Evolutionary conservation across 192 early-diverging fungal genomes (phyloP).

Genomic region (Pilaira anomala): DNA sequence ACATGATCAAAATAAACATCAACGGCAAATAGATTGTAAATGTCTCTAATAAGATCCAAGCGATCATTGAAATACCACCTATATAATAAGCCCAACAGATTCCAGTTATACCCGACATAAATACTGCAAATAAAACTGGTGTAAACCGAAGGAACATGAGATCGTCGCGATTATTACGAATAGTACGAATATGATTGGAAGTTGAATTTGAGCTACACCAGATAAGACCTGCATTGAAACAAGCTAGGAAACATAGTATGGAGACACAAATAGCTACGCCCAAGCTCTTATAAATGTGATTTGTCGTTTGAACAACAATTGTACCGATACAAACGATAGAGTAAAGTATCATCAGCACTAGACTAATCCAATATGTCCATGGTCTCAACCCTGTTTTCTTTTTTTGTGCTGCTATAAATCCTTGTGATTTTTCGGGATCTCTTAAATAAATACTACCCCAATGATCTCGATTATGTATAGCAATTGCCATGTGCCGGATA

Average conservation of each 20-base stretch:
- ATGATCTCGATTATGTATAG: conserved; percentile 10
- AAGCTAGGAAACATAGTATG: neutral
- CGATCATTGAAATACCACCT: neutral
- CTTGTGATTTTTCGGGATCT: conserved; percentile 20
- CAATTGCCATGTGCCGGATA: conserved; percentile 16
- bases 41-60: conserved; percentile 2
- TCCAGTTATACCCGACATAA: neutral
- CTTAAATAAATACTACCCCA: conserved; percentile 19
- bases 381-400: conserved; percentile 3
- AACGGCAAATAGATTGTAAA: conserved; percentile 2
- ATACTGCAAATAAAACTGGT: conserved; percentile 6
- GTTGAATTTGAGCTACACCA: conserved; percentile 1
- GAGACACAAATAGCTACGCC: conserved; percentile 3
- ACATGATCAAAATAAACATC: conserved; percentile 13
- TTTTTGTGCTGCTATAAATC: neutral
- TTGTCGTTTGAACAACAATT: neutral
- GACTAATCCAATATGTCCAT: conserved; percentile 4
- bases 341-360: conserved; percentile 7
- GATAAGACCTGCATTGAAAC: conserved; percentile 10
- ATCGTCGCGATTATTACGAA: conserved; percentile 15
- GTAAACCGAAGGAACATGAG: conserved; percentile 8
- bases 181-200: conserved; percentile 11
- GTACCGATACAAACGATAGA: neutral
- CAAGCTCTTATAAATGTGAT: neutral
- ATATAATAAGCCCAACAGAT: conserved; percentile 7